Base-by-base conservation (phyloP, 139 green algal genomes). In the Picochlorum costavermella region DNA sequence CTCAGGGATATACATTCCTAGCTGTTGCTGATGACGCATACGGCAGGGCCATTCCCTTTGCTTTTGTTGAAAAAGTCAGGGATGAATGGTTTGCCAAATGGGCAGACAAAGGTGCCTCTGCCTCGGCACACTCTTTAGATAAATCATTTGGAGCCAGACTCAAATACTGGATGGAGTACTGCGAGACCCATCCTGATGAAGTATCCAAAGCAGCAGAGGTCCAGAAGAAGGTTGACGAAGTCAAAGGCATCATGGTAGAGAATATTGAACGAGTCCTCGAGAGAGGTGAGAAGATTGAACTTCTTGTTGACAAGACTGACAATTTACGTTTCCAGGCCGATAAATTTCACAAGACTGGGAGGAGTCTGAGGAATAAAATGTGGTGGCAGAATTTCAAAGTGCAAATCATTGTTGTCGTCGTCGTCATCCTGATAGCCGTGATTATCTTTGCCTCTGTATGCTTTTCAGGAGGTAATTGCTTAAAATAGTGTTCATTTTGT, bases 181-280 rank as follows among this genome's bases (percentile, higher is more conserved):
- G 83, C 75, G 86, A 83, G 61, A 76, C 81, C 33, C 87, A 98
- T 64, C 92, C 92, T 36, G 93, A 97, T 55, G 88, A 96, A 65
- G 78, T 98, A 36, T 91, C 76, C 50, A 92, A 92, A 58, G 80
- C 96, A 9, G 82, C 84, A 6, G 79, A 80, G 11, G 88, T 96
- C 50, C 91, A 98, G 65, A 83, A 84, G 30, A 92, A 92, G 80
- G 88, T 98, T 60, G 84, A 90, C 33, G 88, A 96, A 79, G 92
- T 98, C 61, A 97, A 97, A 75, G 84, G 86, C 69, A 90, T 98
- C 68, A 98, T 98, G 92, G 90, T 92, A 44, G 90, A 98, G 29
- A 98, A 98, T 82, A 98, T 98, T 43, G 92, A 98, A 70, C 87
- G 88, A 74, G 90, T 97, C 67, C 65, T 98, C 55, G 86, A 93